Evolutionary conservation across 2,329 filamentous ascomycete genomes (phyloP), one percentile per base, ranked within the genome.

Genomic region (Stachybotrys elegans): DNA sequence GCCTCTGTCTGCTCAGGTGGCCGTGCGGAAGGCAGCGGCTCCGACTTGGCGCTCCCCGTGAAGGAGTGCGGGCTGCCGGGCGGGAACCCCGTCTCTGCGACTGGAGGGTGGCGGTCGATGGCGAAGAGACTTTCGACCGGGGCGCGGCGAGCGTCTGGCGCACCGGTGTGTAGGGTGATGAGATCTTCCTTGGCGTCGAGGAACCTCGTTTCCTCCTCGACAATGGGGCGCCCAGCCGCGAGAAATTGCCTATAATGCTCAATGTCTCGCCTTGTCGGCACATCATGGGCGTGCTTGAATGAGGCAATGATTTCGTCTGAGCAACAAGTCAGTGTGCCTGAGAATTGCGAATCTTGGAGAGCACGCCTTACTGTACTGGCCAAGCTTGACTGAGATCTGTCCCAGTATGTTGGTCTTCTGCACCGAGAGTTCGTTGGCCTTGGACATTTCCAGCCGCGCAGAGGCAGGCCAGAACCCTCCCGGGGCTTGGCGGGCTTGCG

Each of bases 321-420:
- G 29, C 3, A 40, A 46, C 45, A 55, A 13, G 11, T 7, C 11
- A 12, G 19, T 19, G 34, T 13, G 7, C n/a, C 5, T n/a, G 34
- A 5, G 6, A 7, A 11, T 19, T 6, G 6, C 34, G 17, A 19
- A 17, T 11, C 34, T 27, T 7, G 12, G 13, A 43, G 11, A 51
- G 44, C 42, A 45, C n/a, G n/a, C n/a, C 76, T 61, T 64, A 84
- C 81, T 83, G 57, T 88, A 88, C 55, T 86, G 81, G 23, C 75
- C 73, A 8, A 86, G 63, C 58, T 87, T 87, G 50, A 76, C 73
- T 14, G 78, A 83, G 43, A 87, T 80, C 50, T 77, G 73, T 13
- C 76, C 78, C 5, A 87, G 59, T 5, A 85, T 62, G 38, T 82
- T 75, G 0, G 75, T 81, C 54, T 78, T 77, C 49, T 76, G 76